A percentile compares a stretch with the other conserved stretches of the same genome.
Evolutionary conservation across 2,329 filamentous ascomycete species (phyloP).

Genomic region (Botrytis hyacinthi): DNA sequence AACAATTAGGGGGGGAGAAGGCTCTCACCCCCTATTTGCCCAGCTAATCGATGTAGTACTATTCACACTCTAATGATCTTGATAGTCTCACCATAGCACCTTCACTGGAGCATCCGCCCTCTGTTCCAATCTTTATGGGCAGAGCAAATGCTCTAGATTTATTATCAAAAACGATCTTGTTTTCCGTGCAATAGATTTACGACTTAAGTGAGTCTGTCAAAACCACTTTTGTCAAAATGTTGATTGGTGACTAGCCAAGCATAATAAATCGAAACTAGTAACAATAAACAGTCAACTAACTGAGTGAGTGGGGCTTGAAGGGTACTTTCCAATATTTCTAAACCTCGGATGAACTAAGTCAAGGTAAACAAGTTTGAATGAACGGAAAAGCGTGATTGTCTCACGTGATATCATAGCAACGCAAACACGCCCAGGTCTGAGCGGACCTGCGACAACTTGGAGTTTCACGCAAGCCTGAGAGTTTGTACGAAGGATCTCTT

Average conservation of each 20-base stretch:
- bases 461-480: conserved; percentile 16
- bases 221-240: not conserved
- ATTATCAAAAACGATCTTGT: not conserved
- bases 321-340: not conserved
- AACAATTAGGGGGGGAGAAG: not conserved
- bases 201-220: not conserved
- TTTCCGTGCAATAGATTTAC: too few species aligned
- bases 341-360: not conserved
- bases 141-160: not conserved
- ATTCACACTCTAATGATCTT: too few species aligned
- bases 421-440: conserved; percentile 6
- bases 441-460: conserved; percentile 14
- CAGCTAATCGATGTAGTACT: too few species aligned
- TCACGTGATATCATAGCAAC: conserved; percentile 3
- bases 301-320: not conserved
- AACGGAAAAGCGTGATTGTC: not conserved
- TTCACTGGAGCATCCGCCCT: not conserved
- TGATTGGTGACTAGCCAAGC: not conserved
- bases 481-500: not conserved
- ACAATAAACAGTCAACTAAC: not conserved
- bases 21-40: too few species aligned
- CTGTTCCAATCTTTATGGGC: not conserved
- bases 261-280: not conserved
- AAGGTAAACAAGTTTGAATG: not conserved
- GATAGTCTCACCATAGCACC: not conserved